Evolutionary conservation across 2,329 filamentous ascomycete species (phyloP).

Genomic region (Bipolaris bicolor): DNA sequence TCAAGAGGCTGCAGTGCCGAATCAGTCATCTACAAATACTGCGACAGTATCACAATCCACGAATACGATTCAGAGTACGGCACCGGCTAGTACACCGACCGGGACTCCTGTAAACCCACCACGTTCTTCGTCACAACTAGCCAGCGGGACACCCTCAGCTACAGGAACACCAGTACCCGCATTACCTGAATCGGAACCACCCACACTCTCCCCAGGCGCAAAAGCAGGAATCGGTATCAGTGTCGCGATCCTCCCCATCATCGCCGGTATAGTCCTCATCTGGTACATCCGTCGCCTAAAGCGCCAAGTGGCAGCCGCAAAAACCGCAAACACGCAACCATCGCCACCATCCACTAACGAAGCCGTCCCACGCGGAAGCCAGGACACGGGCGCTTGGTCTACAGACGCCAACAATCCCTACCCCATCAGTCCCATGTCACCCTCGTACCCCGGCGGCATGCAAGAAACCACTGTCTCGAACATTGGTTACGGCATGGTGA

Average conservation of each 20-base stretch:
- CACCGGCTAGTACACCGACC: neutral
- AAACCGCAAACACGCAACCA: constrained; percentile 12
- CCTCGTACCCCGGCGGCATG: neutral
- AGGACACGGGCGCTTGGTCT: too few relatives aligned
- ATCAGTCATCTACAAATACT: neutral
- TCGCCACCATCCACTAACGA: neutral
- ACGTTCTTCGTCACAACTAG: neutral
- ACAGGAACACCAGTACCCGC: constrained; percentile 22
- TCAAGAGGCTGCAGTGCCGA: neutral
- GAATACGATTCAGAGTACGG: neutral
- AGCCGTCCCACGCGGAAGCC: too few relatives aligned
- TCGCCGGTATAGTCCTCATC: constrained; percentile 21
- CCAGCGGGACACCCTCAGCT: constrained; percentile 1
- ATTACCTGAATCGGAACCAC: constrained; percentile 10
- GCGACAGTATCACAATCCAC: too few relatives aligned
- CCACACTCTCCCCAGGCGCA: constrained; percentile 25
- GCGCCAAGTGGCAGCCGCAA: constrained; percentile 25
- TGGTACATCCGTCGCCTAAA: constrained; percentile 38
- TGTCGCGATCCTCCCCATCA: constrained; percentile 20
- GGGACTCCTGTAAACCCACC: neutral
- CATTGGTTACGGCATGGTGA: constrained; percentile 20
- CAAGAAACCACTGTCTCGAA: constrained; percentile 9
- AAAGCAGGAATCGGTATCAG: constrained; percentile 34
- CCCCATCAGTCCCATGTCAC: constrained; percentile 19
- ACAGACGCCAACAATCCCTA: neutral